These are phyloP conservation scores for Magnaporthales sp. DNA, from an alignment of 2,329 filamentous ascomycete species.

Conservation along the genomic window DNA sequence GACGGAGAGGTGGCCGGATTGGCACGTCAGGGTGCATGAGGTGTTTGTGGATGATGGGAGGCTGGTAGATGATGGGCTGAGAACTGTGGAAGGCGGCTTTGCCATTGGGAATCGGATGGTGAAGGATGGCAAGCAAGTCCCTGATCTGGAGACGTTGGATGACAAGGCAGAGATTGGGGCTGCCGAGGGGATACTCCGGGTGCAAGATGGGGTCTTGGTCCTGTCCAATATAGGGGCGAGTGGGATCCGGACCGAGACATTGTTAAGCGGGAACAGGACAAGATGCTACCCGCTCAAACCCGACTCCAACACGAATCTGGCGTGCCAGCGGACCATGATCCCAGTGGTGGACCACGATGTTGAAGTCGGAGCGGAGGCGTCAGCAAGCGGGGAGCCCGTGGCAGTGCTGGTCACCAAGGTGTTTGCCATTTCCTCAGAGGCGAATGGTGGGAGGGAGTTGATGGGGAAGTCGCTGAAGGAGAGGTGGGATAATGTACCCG, in stretches of 20 bases:
- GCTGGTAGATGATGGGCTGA: slow-evolving; percentile 3
- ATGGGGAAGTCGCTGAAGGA: neutral
- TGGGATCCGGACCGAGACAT: neutral
- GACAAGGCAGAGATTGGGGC: neutral
- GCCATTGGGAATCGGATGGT: slow-evolving; percentile 11
- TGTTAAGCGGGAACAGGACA: neutral
- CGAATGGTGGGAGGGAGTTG: neutral
- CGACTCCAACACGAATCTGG: slow-evolving; percentile 22
- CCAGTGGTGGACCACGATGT: slow-evolving; percentile 9
- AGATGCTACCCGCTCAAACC: slow-evolving; percentile 13
- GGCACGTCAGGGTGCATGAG: slow-evolving; percentile 27
- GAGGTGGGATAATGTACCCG: neutral
- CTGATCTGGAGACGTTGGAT: neutral
- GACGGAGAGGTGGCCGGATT: slow-evolving; percentile 21
- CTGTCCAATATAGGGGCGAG: neutral
- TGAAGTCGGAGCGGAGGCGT: neutral
- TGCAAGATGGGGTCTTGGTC: neutral
- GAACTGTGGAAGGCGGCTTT: slow-evolving; percentile 18
- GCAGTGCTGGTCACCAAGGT: neutral
- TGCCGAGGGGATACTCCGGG: neutral
- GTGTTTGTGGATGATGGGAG: slow-evolving; percentile 10
- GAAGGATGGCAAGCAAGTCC: neutral
- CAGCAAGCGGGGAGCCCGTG: neutral
- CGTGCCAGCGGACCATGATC: slow-evolving; percentile 16
- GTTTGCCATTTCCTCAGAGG: slow-evolving; percentile 1